These are phyloP conservation scores for Thielaviopsis euricoi DNA, from an alignment of 2,329 filamentous ascomycete genomes.

Conservation along the genomic window DNA sequence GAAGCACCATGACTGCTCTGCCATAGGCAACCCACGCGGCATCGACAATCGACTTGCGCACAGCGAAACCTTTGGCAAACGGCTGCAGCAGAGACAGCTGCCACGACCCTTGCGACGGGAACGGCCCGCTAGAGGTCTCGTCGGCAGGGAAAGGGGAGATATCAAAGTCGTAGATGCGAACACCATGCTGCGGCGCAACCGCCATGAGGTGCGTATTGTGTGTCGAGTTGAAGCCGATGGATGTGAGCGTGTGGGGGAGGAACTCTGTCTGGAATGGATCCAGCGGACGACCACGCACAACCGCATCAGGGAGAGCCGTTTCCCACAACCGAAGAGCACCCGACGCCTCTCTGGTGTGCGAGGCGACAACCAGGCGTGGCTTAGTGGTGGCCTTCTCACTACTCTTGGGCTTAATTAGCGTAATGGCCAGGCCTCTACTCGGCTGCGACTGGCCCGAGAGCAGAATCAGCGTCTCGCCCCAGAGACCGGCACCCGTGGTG, in stretches of 20 bases:
- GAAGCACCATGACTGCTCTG: conserved; percentile 38
- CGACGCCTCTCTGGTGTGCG: conserved; percentile 41
- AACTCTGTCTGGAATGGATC: conserved; percentile 45
- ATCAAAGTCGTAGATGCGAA: conserved; percentile 46
- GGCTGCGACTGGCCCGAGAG: conserved; percentile 36
- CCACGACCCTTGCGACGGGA: conserved; percentile 45
- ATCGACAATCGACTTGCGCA: conserved; percentile 44
- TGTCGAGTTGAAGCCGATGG: conserved; percentile 44
- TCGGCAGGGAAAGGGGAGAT: conserved; percentile 34
- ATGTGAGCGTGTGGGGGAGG: conserved; percentile 34
- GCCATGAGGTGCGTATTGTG: conserved; percentile 41
- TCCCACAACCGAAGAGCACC: conserved; percentile 43
- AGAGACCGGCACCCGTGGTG: conserved; percentile 42
- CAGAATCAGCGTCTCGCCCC: conserved; percentile 41
- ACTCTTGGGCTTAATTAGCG: conserved; percentile 25
- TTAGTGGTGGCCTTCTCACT: conserved; percentile 21
- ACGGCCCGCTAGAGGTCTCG: conserved; percentile 32
- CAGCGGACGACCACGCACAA: conserved; percentile 16
- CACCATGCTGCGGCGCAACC: conserved; percentile 36
- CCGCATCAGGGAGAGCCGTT: conserved; percentile 29
- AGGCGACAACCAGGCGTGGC: conserved; percentile 37
- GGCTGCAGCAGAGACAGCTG: conserved; percentile 44
- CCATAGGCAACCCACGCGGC: conserved; percentile 46
- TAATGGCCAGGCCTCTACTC: conserved; percentile 40
- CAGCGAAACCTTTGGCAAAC: conserved; percentile 30